Conservation (phyloP, 2,329 filamentous ascomycete species). For the Ophiobolus disseminans region DNA sequence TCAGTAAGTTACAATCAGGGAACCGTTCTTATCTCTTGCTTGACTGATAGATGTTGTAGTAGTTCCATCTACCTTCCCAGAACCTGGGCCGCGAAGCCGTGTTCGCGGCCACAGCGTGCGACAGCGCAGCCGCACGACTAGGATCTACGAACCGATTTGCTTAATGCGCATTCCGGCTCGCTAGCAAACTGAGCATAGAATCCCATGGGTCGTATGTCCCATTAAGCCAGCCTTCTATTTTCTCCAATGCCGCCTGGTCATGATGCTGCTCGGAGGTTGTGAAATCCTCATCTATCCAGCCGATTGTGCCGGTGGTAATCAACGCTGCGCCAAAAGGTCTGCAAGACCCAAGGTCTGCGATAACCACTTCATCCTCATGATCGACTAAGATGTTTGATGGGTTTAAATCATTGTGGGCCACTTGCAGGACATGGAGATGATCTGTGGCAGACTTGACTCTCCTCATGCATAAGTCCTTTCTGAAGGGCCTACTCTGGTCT, state of each 20-base stretch:
- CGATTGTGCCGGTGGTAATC: constrained; percentile 6
- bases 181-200: too few species aligned
- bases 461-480: neutral
- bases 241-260: constrained; percentile 2
- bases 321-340: constrained; percentile 3
- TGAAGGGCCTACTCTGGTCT: neutral
- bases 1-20: too few species aligned
- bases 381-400: constrained; percentile 7
- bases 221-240: constrained; percentile 10
- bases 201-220: too few species aligned
- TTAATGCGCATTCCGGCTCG: too few species aligned
- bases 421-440: neutral
- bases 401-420: constrained; percentile 8
- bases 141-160: too few species aligned
- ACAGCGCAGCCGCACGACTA: too few species aligned
- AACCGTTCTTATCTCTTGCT: too few species aligned
- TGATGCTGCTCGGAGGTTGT: constrained; percentile 9
- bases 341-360: constrained; percentile 9
- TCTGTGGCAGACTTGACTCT: neutral
- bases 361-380: constrained; percentile 1
- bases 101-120: too few species aligned
- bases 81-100: too few species aligned
- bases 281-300: constrained; percentile 12
- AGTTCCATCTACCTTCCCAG: too few species aligned
- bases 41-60: too few species aligned